Base-by-base conservation (phyloP, 768 basidiomycete genomes). In the Podaxis sp. region DNA sequence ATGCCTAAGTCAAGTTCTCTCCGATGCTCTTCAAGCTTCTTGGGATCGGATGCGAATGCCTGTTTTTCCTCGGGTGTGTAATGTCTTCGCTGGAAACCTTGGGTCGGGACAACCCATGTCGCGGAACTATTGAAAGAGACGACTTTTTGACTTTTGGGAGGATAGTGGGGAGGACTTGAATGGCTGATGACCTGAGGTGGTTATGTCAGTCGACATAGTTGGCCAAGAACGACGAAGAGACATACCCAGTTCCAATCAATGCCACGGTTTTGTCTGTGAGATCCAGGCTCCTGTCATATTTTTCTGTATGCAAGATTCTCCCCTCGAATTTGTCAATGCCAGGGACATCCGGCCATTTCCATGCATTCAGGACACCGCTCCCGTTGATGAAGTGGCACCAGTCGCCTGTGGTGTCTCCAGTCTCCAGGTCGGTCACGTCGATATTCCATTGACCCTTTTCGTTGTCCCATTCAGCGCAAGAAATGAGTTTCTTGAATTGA, bases 11-110 rank as follows among this genome's bases (percentile, higher is more conserved):
- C 79, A 3, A 81, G 60, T 37, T 66, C 68, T 40, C 75, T 75
- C 5, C 78, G 68, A 67, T 82, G 78, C 27, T 68, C 61, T 47
- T 73, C 69, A 62, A 74, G 79, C 54, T 72, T 74, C 50, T 63
- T 66, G 0, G 75, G 70, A 60, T 81, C 70, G 6, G 62, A 63
- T 16, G 65, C 67, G 66, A 82, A 77, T 16, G 64, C 65, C 21
- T 68, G 62, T 38, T 69, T 73, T 62, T 82, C 80, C 42, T 77
- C 75, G 4, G 76, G 72, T 1, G 72, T 63, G 55, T 68, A 72
- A 65, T 71, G 65, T 53, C 66, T 71, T 54, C 67, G 65, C 21
- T 64, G 61, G 32, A 64, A 61, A 9, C 62, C 68, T 52, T 57
- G 67, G 1, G 62, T 46, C 14, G 66, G 68, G 10, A 68, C 57